A percentile compares a stretch with the other conserved stretches of the same genome.
Conservation (phyloP, 352 stramenopile genomes). For the Peronosclerospora sorghi region DNA sequence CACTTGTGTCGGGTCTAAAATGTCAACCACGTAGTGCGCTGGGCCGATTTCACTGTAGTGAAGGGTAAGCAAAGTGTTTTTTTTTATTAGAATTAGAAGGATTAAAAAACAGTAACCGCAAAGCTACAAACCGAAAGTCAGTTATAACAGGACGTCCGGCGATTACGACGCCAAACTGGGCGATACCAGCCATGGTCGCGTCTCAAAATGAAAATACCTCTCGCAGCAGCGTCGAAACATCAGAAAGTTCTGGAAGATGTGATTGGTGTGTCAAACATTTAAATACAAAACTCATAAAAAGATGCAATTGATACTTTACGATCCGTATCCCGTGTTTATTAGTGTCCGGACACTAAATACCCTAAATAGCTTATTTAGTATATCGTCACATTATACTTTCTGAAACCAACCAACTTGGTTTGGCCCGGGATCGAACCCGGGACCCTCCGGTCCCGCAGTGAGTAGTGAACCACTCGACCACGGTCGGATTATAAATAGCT, state of each 20-base stretch:
- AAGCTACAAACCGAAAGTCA: constrained; percentile 33
- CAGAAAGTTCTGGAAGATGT: background rate
- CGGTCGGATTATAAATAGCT: no score
- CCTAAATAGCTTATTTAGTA: no score
- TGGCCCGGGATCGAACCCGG: no score
- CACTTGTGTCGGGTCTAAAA: constrained; percentile 41
- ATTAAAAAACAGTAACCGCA: background rate
- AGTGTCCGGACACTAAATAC: no score
- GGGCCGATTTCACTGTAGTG: constrained; percentile 40
- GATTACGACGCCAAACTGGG: constrained; percentile 59
- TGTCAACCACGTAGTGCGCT: constrained; percentile 51
- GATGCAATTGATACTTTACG: no score
- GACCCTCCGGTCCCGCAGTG: no score
- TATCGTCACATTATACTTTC: no score
- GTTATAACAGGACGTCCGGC: constrained; percentile 50
- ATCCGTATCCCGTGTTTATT: no score
- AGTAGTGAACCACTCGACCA: no score
- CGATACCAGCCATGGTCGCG: constrained; percentile 21
- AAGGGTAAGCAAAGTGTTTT: background rate
- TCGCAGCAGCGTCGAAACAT: background rate
- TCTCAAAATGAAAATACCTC: background rate
- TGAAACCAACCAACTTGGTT: no score
- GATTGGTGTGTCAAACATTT: background rate
- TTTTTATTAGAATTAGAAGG: background rate
- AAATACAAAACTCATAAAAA: no score